Evolutionary conservation across 768 basidiomycete species (phyloP), one percentile per base, ranked within the genome.

Genomic region (Cystofilobasidium bisporidii): DNA sequence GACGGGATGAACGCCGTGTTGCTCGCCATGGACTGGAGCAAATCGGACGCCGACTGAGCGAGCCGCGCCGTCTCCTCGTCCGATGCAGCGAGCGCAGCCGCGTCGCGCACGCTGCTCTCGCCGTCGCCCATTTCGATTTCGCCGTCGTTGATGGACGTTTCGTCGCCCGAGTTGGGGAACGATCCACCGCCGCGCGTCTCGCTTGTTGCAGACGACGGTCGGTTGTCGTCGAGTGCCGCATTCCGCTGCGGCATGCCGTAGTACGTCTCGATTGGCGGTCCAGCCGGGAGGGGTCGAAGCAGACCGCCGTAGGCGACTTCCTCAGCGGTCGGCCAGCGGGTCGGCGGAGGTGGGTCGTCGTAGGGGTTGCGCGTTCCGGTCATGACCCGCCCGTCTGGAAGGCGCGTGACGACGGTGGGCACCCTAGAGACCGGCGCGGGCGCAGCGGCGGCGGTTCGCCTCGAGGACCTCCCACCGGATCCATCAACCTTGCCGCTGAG

Each of bases 51-150:
- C 22, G 48, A 17, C 14, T 62, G 40, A 18, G 67, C 67, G 28
- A 68, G 61, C 9, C 67, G 47, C 10, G 47, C 67, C 8, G 61
- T 68, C 36, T 63, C 67, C 17, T 62, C 32, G 55, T 68, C 67
- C 60, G 67, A 68, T 8, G 56, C 43, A 1, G 43, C 33, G 38
- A 65, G 36, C 45, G 47, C 47, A 43, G 53, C 63, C 28, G 50
- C 62, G 43, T 61, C 64, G 9, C 61, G 48, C 2, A 60, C 53
- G n/a, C 33, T 61, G 36, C 40, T 41, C 58, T 61, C 70, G 1
- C 22, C 67, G 36, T 67, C 69, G 63, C 47, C 40, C 58, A 67
- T 69, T 32, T 75, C 76, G 41, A 72, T 63, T 26, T 71, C 74
- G 5, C 63, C 73, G 41, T 43, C 56, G 53, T 59, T 48, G 47